Percentiles rank a stretch among this genome's conserved stretches.
Conservation (phyloP, 371 early-diverging fungal species). For the Mortierella sp. region DNA sequence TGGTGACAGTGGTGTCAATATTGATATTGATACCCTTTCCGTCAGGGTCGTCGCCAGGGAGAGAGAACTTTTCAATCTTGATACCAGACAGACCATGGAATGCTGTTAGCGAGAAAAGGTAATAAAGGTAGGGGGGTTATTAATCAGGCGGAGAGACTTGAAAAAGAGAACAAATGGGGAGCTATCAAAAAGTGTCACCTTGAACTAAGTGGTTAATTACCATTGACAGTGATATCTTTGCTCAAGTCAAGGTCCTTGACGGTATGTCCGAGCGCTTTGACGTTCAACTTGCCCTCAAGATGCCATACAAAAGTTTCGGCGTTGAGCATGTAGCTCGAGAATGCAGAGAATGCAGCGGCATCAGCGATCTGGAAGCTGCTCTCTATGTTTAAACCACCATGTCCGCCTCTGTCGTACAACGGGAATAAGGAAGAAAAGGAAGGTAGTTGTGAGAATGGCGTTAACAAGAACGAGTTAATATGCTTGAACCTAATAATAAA, state of each 20-base stretch:
- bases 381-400: slow-evolving; percentile 64
- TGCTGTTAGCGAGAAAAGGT: too few relatives aligned
- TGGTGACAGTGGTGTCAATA: slow-evolving; percentile 66
- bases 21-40: slow-evolving; percentile 69
- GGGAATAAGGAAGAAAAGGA: too few relatives aligned
- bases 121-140: too few relatives aligned
- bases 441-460: too few relatives aligned
- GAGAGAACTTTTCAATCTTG: slow-evolving; percentile 66
- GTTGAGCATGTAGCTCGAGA: slow-evolving; percentile 70
- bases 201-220: slow-evolving; percentile 38
- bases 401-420: slow-evolving; percentile 63
- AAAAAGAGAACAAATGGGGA: too few relatives aligned
- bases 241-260: slow-evolving; percentile 60
- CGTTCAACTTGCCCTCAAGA: slow-evolving; percentile 66
- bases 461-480: too few relatives aligned
- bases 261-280: slow-evolving; percentile 69
- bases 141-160: too few relatives aligned
- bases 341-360: slow-evolving; percentile 62
- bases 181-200: too few relatives aligned
- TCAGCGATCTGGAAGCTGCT: slow-evolving; percentile 66
- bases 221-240: slow-evolving; percentile 60
- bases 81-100: slow-evolving; percentile 67
- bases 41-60: slow-evolving; percentile 67
- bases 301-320: slow-evolving; percentile 70
- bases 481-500: too few relatives aligned